phyloP scores from a whole-genome alignment of 805 yeast genomes.

The Cyberlindnera subsufficiens region DNA sequence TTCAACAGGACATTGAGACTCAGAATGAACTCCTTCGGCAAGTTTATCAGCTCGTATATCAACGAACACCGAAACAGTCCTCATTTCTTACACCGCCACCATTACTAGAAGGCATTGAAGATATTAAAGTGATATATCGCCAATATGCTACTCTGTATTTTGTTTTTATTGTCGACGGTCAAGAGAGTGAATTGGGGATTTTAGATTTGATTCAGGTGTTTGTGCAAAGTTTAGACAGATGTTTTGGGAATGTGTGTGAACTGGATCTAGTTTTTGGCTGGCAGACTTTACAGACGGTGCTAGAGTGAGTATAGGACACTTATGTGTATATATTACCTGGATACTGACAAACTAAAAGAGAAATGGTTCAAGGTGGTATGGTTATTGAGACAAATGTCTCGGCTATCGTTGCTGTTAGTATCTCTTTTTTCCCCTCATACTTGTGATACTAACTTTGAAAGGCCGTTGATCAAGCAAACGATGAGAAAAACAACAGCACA shows the following conservation, averaged over 20 bases:
- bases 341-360: conserved; percentile 30
- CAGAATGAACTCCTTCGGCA: conserved; percentile 78
- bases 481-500: conserved; percentile 10
- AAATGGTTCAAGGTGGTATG: conserved; percentile 96
- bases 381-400: conserved; percentile 87
- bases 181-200: conserved; percentile 91
- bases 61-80: conserved; percentile 70
- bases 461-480: conserved; percentile 65
- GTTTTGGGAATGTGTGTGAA: conserved; percentile 93
- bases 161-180: conserved; percentile 93
- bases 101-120: conserved; percentile 53
- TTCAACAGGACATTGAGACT: conserved; percentile 55
- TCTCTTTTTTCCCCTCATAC: no score
- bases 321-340: background rate
- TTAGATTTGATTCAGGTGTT: conserved; percentile 92
- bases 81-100: conserved; percentile 90
- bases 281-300: conserved; percentile 90
- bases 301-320: conserved; percentile 35
- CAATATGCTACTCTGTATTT: conserved; percentile 95
- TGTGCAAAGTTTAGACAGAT: conserved; percentile 89
- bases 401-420: conserved; percentile 58
- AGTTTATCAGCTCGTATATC: conserved; percentile 70
- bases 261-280: conserved; percentile 96
- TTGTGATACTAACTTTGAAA: background rate
- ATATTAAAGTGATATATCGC: conserved; percentile 84